Conservation (phyloP, 2,329 filamentous ascomycete species). For the Alternaria burnsii region DNA sequence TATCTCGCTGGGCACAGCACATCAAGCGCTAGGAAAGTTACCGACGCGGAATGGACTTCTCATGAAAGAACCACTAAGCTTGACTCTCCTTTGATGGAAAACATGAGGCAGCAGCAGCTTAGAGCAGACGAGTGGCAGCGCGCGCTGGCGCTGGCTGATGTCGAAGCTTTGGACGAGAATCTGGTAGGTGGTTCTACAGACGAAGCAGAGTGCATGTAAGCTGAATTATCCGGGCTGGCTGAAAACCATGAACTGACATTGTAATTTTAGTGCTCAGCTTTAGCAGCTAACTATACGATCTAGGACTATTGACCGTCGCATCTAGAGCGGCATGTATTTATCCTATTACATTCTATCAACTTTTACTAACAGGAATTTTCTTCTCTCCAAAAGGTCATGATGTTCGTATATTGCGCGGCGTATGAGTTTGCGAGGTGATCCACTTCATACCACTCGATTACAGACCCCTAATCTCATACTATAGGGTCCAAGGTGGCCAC, state of each 20-base stretch:
- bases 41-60: constrained; percentile 21
- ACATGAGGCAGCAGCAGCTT: constrained; percentile 23
- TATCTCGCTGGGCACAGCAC: constrained; percentile 40
- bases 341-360: not conserved
- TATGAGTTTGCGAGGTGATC: not conserved
- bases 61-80: constrained; percentile 20
- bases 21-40: constrained; percentile 26
- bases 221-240: not conserved
- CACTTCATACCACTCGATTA: not conserved
- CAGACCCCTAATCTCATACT: not conserved
- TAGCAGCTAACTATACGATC: not conserved
- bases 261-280: not conserved
- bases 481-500: not conserved
- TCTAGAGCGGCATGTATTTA: not conserved
- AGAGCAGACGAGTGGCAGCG: constrained; percentile 28
- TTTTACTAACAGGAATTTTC: not conserved
- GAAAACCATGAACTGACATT: not conserved
- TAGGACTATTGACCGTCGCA: not conserved
- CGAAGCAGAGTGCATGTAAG: constrained; percentile 11
- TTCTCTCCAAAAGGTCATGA: not conserved
- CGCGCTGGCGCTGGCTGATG: constrained; percentile 28
- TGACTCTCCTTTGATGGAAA: constrained; percentile 18
- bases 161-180: not conserved
- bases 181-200: not conserved
- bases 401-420: not conserved